These are phyloP conservation scores for Scheffersomyces titani DNA, from an alignment of 1,139 yeast genomes.

Conservation along the genomic window DNA sequence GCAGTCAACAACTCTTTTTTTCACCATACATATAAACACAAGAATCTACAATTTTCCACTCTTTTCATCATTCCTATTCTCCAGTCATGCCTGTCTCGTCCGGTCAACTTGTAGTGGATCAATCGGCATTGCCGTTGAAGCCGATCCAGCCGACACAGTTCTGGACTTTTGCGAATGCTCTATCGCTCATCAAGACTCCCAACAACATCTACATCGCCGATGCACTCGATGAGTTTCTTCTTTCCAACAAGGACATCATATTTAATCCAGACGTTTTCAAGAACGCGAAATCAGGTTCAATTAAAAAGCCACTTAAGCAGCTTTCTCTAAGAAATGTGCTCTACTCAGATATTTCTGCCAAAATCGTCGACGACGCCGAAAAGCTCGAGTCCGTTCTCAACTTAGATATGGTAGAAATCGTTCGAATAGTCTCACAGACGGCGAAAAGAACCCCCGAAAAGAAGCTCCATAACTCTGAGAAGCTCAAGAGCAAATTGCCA, in stretches of 20 bases:
- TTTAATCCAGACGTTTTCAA: slow-evolving; percentile 39
- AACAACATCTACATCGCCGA: slow-evolving; percentile 36
- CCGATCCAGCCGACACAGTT: slow-evolving; percentile 40
- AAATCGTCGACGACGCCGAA: slow-evolving; percentile 38
- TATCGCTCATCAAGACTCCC: slow-evolving; percentile 31
- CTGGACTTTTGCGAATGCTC: slow-evolving; percentile 48
- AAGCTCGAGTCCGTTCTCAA: slow-evolving; percentile 35
- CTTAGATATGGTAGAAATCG: slow-evolving; percentile 41
- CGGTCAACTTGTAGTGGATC: background rate
- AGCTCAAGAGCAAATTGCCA: slow-evolving; percentile 34
- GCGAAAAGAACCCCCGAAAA: slow-evolving; percentile 37
- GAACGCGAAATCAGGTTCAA: background rate
- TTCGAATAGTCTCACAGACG: slow-evolving; percentile 47
- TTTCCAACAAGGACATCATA: slow-evolving; percentile 29
- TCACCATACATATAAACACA: background rate
- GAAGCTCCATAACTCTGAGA: slow-evolving; percentile 19
- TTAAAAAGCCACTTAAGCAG: slow-evolving; percentile 22
- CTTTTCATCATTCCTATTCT: background rate
- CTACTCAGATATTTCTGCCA: slow-evolving; percentile 34
- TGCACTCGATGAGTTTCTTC: slow-evolving; percentile 48
- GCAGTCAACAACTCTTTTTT: background rate
- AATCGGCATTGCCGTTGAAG: slow-evolving; percentile 19
- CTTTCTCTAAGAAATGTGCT: slow-evolving; percentile 41
- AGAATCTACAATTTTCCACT: background rate
- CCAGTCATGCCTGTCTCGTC: background rate